Evolutionary conservation across 106 monocot genomes (phyloP).

Genomic region (Iris macrosiphon): DNA sequence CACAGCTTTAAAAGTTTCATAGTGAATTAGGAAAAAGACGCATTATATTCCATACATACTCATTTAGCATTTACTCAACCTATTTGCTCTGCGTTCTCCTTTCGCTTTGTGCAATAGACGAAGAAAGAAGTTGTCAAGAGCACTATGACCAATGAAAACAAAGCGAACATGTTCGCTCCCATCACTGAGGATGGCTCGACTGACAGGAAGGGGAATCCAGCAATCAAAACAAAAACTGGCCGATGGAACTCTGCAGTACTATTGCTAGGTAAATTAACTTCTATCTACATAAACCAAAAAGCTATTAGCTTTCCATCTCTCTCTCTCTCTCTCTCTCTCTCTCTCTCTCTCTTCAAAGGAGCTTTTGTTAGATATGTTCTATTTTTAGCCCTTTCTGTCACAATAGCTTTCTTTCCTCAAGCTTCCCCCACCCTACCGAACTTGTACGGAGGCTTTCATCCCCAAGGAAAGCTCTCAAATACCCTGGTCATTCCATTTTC

Average conservation of each 20-base stretch:
- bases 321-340: neutral
- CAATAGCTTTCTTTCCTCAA: too few relatives aligned
- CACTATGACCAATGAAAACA: neutral
- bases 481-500: too few relatives aligned
- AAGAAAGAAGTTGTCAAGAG: neutral
- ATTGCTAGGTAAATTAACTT: constrained; percentile 32
- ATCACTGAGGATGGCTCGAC: constrained; percentile 50
- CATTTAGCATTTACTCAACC: neutral
- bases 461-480: too few relatives aligned
- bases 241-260: constrained; percentile 41
- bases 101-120: neutral
- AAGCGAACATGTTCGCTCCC: constrained; percentile 12
- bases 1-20: too few relatives aligned
- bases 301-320: too few relatives aligned
- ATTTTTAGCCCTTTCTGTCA: too few relatives aligned
- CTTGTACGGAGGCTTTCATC: too few relatives aligned
- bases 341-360: neutral
- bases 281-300: neutral
- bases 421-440: too few relatives aligned
- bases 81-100: neutral
- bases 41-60: too few relatives aligned
- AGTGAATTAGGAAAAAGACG: too few relatives aligned
- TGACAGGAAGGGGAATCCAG: constrained; percentile 46
- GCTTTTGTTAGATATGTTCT: neutral
- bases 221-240: constrained; percentile 46